phyloP scores from a whole-genome alignment of 441 rosid species.

The Pelargonium citronellum region DNA sequence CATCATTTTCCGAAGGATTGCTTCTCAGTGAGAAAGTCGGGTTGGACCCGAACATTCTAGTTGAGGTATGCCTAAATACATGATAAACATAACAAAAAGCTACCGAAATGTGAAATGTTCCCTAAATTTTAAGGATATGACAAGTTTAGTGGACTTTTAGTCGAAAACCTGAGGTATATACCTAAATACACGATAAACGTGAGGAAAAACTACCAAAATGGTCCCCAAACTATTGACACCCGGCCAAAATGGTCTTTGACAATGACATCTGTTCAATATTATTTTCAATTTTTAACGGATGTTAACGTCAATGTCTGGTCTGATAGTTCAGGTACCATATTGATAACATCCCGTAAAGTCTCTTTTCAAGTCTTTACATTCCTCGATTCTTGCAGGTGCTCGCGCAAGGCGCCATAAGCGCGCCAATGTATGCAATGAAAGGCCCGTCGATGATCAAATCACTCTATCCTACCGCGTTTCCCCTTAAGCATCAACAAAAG shows the following conservation, averaged over 20 bases:
- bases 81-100: background rate
- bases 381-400: slow-evolving; percentile 51
- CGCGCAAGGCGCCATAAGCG: slow-evolving; percentile 79
- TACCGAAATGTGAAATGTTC: no score
- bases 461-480: slow-evolving; percentile 75
- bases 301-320: no score
- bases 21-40: slow-evolving; percentile 81
- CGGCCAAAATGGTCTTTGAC: no score
- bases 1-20: slow-evolving; percentile 79
- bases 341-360: background rate
- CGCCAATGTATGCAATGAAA: slow-evolving; percentile 79
- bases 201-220: no score
- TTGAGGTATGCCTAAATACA: slow-evolving; percentile 49
- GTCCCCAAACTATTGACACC: no score
- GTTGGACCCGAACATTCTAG: slow-evolving; percentile 65
- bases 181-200: no score
- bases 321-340: no score
- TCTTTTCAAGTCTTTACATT: background rate
- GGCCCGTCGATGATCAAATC: slow-evolving; percentile 86
- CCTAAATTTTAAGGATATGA: no score
- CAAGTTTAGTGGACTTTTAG: no score
- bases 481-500: slow-evolving; percentile 95
- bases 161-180: no score
- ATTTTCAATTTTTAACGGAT: no score
- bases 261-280: no score